phyloP scores from a whole-genome alignment of 2,329 filamentous ascomycete species.

The Aureobasidium sp. region DNA sequence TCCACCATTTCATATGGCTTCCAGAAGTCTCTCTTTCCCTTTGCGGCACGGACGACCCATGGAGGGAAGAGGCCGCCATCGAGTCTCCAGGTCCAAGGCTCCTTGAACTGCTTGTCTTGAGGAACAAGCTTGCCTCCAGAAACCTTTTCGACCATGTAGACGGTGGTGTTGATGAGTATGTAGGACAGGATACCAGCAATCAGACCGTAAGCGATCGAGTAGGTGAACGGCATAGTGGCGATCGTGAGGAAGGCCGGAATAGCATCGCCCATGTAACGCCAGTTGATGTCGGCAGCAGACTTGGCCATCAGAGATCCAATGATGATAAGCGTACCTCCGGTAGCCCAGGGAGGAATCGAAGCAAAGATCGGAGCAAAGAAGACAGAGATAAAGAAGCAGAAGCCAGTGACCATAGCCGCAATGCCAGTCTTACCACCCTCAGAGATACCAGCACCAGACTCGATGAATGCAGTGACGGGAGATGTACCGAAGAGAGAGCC shows the following conservation, averaged over 20 bases:
- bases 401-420: conserved; percentile 69
- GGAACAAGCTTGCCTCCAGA: conserved; percentile 66
- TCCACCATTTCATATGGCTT: conserved; percentile 27
- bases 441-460: conserved; percentile 74
- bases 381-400: conserved; percentile 80
- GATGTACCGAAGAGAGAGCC: conserved; percentile 70
- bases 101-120: conserved; percentile 67
- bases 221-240: conserved; percentile 81
- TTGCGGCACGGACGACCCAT: conserved; percentile 59
- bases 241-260: conserved; percentile 80
- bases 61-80: conserved; percentile 67
- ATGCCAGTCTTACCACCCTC: conserved; percentile 80
- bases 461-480: conserved; percentile 80
- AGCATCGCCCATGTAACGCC: conserved; percentile 76
- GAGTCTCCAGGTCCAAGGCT: conserved; percentile 72
- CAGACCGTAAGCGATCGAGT: conserved; percentile 78
- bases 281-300: conserved; percentile 77
- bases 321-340: conserved; percentile 78
- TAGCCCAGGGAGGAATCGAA: conserved; percentile 83
- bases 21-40: conserved; percentile 72
- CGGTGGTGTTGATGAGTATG: conserved; percentile 63
- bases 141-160: conserved; percentile 61
- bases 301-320: conserved; percentile 84
- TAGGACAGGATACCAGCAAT: conserved; percentile 76
- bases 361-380: conserved; percentile 91